These are phyloP conservation scores for Sanguinoderma infundibulare DNA, from an alignment of 1,284 basidiomycete species.

Conservation along the genomic window DNA sequence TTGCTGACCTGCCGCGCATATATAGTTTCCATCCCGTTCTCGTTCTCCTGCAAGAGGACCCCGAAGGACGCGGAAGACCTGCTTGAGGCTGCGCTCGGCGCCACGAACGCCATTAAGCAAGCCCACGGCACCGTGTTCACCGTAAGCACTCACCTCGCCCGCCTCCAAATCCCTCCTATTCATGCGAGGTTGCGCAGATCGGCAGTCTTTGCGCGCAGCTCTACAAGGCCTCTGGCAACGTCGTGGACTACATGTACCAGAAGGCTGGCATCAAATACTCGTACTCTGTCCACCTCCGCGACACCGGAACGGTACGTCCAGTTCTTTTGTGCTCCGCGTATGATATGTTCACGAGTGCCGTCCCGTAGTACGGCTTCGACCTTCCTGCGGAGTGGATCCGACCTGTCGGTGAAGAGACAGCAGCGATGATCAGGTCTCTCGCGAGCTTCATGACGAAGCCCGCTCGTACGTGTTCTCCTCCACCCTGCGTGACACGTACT, in stretches of 20 bases:
- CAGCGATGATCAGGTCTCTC: constrained; percentile 67
- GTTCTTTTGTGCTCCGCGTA: neutral
- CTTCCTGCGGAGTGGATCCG: constrained; percentile 76
- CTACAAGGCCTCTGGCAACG: constrained; percentile 75
- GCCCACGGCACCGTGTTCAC: constrained; percentile 60
- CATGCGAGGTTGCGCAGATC: constrained; percentile 40
- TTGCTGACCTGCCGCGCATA: neutral
- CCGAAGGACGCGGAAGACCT: constrained; percentile 85
- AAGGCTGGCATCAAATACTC: constrained; percentile 71
- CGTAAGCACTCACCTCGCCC: constrained; percentile 36
- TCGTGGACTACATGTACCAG: constrained; percentile 79
- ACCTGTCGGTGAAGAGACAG: constrained; percentile 79
- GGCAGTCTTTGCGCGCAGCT: constrained; percentile 72
- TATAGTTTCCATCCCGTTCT: constrained; percentile 73
- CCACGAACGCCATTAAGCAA: constrained; percentile 61
- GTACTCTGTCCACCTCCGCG: constrained; percentile 79
- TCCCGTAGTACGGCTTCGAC: constrained; percentile 74
- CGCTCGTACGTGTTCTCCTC: neutral
- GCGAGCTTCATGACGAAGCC: constrained; percentile 61
- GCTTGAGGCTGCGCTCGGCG: constrained; percentile 78
- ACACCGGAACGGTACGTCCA: constrained; percentile 77
- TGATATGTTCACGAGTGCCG: neutral
- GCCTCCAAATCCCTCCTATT: neutral
- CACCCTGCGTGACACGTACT: neutral
- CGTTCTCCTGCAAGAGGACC: constrained; percentile 69